These are phyloP conservation scores for Ogataea ganodermae DNA, from an alignment of 805 yeast species.

Conservation along the genomic window DNA sequence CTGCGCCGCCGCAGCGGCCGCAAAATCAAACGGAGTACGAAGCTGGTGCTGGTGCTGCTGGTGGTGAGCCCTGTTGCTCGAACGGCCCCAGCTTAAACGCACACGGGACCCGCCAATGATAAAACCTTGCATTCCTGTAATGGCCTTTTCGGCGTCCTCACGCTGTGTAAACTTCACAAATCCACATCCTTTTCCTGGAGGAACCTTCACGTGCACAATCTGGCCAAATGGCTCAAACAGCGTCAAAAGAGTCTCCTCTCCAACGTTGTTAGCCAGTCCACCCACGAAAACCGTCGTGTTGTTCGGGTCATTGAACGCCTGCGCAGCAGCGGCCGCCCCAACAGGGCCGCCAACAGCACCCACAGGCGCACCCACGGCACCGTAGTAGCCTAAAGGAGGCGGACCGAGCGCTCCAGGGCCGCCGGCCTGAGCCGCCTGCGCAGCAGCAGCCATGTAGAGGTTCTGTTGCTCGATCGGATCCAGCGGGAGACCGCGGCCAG, in stretches of 20 bases:
- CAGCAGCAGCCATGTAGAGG: slow-evolving; percentile 26
- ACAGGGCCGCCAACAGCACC: slow-evolving; percentile 5
- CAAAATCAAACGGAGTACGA: slow-evolving; percentile 25
- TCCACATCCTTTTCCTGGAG: slow-evolving; percentile 80
- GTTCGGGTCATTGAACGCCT: slow-evolving; percentile 52
- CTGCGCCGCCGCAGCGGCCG: slow-evolving; percentile 15
- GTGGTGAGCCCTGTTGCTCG: slow-evolving; percentile 30
- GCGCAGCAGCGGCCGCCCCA: slow-evolving; percentile 22
- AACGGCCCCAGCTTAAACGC: slow-evolving; percentile 75
- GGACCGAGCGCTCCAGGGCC: slow-evolving; percentile 15
- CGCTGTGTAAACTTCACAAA: slow-evolving; percentile 67
- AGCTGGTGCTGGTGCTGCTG: slow-evolving; percentile 11
- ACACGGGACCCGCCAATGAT: slow-evolving; percentile 73
- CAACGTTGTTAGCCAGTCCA: slow-evolving; percentile 64
- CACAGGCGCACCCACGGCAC: slow-evolving; percentile 8
- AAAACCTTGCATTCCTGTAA: slow-evolving; percentile 77
- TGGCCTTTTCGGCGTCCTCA: slow-evolving; percentile 77
- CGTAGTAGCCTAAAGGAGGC: slow-evolving; percentile 30
- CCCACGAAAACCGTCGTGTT: slow-evolving; percentile 76
- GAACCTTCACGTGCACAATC: slow-evolving; percentile 69
- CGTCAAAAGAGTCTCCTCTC: slow-evolving; percentile 59
- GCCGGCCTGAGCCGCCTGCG: slow-evolving; percentile 17
- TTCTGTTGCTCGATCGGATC: slow-evolving; percentile 27
- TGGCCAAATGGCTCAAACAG: slow-evolving; percentile 75
- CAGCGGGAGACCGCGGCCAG: slow-evolving; percentile 19